These are phyloP conservation scores for Kuraishia hungarica DNA, from an alignment of 805 yeast genomes.

Conservation along the genomic window DNA sequence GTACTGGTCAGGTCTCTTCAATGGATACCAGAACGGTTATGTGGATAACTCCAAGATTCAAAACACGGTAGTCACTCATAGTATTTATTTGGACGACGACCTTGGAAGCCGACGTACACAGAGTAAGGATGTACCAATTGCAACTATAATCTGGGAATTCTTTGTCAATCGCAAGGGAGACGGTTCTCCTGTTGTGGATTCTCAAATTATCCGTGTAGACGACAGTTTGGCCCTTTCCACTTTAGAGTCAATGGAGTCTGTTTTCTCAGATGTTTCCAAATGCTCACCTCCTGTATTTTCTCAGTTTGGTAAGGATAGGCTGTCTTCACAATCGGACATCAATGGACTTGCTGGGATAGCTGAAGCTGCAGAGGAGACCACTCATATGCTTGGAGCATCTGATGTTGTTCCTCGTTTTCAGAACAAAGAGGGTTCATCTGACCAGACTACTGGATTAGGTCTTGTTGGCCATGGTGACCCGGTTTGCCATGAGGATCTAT, in stretches of 20 bases:
- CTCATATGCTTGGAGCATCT: background rate
- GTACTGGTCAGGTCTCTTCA: conserved; percentile 22
- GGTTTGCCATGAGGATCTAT: no score
- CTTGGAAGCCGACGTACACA: conserved; percentile 7
- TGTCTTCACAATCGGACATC: background rate
- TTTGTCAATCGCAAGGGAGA: conserved; percentile 6
- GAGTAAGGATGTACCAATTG: conserved; percentile 12
- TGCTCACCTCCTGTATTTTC: background rate
- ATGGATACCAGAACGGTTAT: conserved; percentile 22
- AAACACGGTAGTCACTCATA: conserved; percentile 17
- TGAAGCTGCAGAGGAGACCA: background rate
- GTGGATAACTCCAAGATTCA: conserved; percentile 13
- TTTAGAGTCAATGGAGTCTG: background rate
- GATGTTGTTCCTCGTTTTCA: background rate
- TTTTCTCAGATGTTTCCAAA: background rate
- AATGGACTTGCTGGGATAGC: background rate
- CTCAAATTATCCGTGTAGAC: background rate
- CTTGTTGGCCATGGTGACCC: no score
- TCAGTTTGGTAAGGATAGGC: background rate
- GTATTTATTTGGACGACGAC: conserved; percentile 20
- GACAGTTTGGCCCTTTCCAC: background rate
- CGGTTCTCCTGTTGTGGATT: background rate
- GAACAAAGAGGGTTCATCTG: no score
- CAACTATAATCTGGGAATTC: conserved; percentile 24
- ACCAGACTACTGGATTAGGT: no score